Evolutionary conservation across 306 rosid species (phyloP), one percentile per base, ranked within the genome.

Genomic region (Dryas drummondii): DNA sequence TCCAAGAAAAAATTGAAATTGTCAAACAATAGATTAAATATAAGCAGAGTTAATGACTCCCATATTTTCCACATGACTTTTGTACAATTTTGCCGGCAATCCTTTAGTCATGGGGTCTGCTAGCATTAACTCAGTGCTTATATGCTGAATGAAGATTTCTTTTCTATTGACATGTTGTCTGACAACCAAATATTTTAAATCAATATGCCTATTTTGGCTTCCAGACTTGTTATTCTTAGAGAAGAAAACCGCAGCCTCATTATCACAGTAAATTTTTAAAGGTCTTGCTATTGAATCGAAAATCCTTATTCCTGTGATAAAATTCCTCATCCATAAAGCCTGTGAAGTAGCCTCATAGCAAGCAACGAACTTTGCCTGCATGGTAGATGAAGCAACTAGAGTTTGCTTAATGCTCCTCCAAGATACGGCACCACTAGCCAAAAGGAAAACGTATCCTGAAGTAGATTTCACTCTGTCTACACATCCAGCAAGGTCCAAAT

Each of bases 391-490:
- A n/a, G n/a, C n/a, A n/a, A n/a, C n/a, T n/a, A n/a, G n/a, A n/a
- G n/a, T n/a, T n/a, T n/a, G n/a, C n/a, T n/a, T 63, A 5, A 1
- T 8, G 4, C 48, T 63, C 1, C 5, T 13, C 26, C 49, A 63
- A 0, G 68, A 63, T 1, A 63, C 19, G 12, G 1, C 49, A 32
- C 48, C 12, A 26, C 9, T 22, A 54, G 17, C 32, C 13, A 70
- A 9, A 4, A 72, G 66, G 12, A 19, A 57, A 7, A 72, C 27
- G 15, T 60, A 48, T 5, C 79, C n/a, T 65, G 55, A 75, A 52
- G 65, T 64, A 11, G 53, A 63, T 5, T 16, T 74, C 6, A 37
- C 40, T 45, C 56, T 2, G 7, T 45, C 54, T 46, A 44, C 16
- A 19, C 52, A 64, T 10, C 50, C 48, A 37, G 14, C 14, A 16